A percentile compares a stretch with the other conserved stretches of the same genome.
Conservation (phyloP, 2,329 filamentous ascomycete species). For the Hymenoscyphus occultus region DNA sequence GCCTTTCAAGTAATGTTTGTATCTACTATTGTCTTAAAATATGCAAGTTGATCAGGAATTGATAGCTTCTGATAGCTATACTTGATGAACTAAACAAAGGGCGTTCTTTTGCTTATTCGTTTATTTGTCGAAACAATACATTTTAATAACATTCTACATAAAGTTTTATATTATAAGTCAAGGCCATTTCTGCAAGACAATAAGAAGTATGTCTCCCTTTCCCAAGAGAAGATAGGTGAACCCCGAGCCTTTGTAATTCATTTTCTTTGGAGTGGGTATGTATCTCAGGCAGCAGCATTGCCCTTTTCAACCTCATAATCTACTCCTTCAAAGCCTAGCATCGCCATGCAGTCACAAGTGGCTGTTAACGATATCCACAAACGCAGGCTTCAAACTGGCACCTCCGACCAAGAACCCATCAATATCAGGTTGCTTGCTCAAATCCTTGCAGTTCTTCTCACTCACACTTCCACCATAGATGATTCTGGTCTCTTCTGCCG, state of each 20-base stretch:
- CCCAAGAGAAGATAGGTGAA: too few species aligned
- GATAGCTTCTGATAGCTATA: too few species aligned
- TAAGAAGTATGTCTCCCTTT: too few species aligned
- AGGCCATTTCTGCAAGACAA: too few species aligned
- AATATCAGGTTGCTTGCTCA: slow-evolving; percentile 90
- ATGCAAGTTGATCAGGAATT: too few species aligned
- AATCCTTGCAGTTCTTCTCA: slow-evolving; percentile 96
- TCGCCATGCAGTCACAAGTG: slow-evolving; percentile 36
- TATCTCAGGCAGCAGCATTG: slow-evolving; percentile 1
- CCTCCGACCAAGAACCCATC: slow-evolving; percentile 97
- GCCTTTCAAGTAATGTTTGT: too few species aligned
- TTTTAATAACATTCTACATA: too few species aligned
- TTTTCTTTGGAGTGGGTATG: slow-evolving; percentile 5
- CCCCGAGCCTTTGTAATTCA: neutral
- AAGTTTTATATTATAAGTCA: too few species aligned
- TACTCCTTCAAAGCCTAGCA: slow-evolving; percentile 17
- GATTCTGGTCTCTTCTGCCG: slow-evolving; percentile 83
- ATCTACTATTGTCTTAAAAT: too few species aligned
- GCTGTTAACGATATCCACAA: slow-evolving; percentile 69
- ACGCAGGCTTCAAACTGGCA: slow-evolving; percentile 94
- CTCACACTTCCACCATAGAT: slow-evolving; percentile 96
- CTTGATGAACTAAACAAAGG: too few species aligned
- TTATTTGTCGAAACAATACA: too few species aligned
- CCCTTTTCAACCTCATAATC: slow-evolving; percentile 9
- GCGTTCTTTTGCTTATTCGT: too few species aligned